Evolutionary conservation across 2,329 filamentous ascomycete species (phyloP), one percentile per base, ranked within the genome.

Genomic region (Penicillium crustosum): DNA sequence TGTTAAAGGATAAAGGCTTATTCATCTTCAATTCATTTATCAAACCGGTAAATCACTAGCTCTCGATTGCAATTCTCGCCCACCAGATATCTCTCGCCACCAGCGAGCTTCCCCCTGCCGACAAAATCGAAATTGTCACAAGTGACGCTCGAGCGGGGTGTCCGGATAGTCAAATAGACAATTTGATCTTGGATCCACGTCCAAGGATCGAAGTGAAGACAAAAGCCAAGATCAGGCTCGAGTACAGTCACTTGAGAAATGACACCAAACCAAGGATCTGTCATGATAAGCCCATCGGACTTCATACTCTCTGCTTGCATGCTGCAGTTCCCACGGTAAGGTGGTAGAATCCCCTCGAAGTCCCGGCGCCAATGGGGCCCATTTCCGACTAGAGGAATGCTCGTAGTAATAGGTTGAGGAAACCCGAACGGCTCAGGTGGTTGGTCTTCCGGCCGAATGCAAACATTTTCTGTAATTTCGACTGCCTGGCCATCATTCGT

Each of bases 71-170:
- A 61, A 66, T 84, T 85, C 72, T 87, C 82, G 0, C 86, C 85
- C 12, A 88, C 70, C n/a, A 88, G 53, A 79, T 84, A 87, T 54
- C 83, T 72, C 69, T 88, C 85, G 59, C 86, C 83, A 1, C 85
- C 86, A 36, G 73, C 79, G 17, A 88, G 82, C 59, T 77, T 77
- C 1, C 83, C 84, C 64, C 79, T 82, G 1, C 69, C 78, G 47
- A 83, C 71, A 35, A 88, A 67, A 66, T 82, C 75, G 21, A 68
- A 66, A 75, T 81, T 82, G 50, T 83, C 70, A 8, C 56, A 50
- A 5, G 66, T 70, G 25, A 61, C 59, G 8, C 27, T 36, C 2
- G 63, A 67, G 7, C 54, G 59, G 36, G 63, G 69, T 2, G 69
- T 70, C 38, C 68, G 66, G 39, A 75, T 67, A 10, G 66, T 72